phyloP scores from a whole-genome alignment of 179 eudicot species.

The Pouteria campechiana region DNA sequence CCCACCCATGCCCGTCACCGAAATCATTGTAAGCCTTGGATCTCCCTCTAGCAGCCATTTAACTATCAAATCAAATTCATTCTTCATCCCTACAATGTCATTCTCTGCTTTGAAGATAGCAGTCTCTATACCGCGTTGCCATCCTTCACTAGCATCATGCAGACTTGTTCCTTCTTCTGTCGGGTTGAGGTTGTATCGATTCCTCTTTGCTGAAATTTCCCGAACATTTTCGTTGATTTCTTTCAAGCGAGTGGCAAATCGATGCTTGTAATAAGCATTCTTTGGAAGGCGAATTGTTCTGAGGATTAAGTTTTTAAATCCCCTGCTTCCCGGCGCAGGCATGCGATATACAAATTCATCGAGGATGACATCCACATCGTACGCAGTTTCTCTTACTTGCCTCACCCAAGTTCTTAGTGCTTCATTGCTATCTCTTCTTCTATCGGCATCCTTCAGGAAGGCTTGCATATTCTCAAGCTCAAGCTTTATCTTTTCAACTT shows the following conservation, averaged over 20 bases:
- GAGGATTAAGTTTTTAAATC: too few species aligned
- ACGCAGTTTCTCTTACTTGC: slow-evolving; percentile 10
- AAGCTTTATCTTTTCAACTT: background rate
- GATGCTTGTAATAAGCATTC: too few species aligned
- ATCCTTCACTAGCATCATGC: slow-evolving; percentile 9
- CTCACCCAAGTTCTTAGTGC: slow-evolving; percentile 3
- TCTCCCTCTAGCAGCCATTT: background rate
- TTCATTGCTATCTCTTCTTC: background rate
- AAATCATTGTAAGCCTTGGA: background rate
- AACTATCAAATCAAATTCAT: slow-evolving; percentile 1
- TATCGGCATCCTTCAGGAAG: slow-evolving; percentile 7
- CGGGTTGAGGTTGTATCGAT: background rate
- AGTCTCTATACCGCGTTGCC: too few species aligned
- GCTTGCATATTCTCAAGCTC: slow-evolving; percentile 10
- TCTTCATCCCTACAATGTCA: slow-evolving; percentile 10
- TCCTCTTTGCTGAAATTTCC: background rate
- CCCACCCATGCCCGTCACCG: slow-evolving; percentile 22
- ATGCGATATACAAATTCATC: slow-evolving; percentile 9
- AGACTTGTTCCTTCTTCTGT: background rate
- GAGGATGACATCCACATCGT: slow-evolving; percentile 8
- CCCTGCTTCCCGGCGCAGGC: too few species aligned
- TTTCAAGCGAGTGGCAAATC: background rate
- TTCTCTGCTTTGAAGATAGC: background rate
- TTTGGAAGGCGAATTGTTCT: too few species aligned
- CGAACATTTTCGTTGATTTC: background rate